phyloP scores from a whole-genome alignment of 1,139 yeast genomes.

The Debaryomyces psychrophilus region DNA sequence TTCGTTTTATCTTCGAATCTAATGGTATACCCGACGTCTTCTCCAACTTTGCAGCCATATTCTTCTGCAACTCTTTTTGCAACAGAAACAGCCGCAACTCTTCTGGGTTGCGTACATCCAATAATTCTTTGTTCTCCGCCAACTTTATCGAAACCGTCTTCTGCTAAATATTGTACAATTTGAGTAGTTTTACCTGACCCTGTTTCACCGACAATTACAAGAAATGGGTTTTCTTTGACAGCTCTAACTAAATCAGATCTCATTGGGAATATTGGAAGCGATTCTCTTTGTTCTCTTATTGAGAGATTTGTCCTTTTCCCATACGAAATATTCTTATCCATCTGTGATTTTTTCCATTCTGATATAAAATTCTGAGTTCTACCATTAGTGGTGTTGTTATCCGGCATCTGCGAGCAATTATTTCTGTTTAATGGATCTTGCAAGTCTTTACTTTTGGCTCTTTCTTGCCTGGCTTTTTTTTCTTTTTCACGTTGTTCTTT shows the following conservation, averaged over 20 bases:
- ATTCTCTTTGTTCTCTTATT: slow-evolving; percentile 66
- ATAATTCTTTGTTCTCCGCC: slow-evolving; percentile 47
- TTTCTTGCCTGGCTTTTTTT: slow-evolving; percentile 29
- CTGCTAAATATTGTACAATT: slow-evolving; percentile 83
- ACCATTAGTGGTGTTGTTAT: slow-evolving; percentile 10
- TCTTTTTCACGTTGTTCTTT: slow-evolving; percentile 54
- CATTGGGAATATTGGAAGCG: slow-evolving; percentile 73
- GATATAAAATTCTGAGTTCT: slow-evolving; percentile 29
- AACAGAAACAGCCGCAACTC: slow-evolving; percentile 95
- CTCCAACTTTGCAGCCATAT: slow-evolving; percentile 70
- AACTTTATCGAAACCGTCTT: slow-evolving; percentile 70
- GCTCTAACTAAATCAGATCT: slow-evolving; percentile 60
- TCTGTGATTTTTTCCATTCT: slow-evolving; percentile 55
- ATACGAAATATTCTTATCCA: slow-evolving; percentile 42
- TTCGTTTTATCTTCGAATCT: slow-evolving; percentile 81
- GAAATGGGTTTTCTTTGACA: slow-evolving; percentile 49
- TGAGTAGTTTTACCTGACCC: slow-evolving; percentile 98
- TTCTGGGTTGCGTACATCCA: slow-evolving; percentile 94
- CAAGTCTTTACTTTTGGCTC: slow-evolving; percentile 24
- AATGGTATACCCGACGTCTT: slow-evolving; percentile 83
- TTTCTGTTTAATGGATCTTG: slow-evolving; percentile 46
- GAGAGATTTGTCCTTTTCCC: slow-evolving; percentile 58
- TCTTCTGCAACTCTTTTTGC: slow-evolving; percentile 92
- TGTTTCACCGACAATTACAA: slow-evolving; percentile 64
- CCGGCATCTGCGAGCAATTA: slow-evolving; percentile 12